phyloP scores from a whole-genome alignment of 2,329 filamentous ascomycete genomes.

The Coniochaeta sp. region DNA sequence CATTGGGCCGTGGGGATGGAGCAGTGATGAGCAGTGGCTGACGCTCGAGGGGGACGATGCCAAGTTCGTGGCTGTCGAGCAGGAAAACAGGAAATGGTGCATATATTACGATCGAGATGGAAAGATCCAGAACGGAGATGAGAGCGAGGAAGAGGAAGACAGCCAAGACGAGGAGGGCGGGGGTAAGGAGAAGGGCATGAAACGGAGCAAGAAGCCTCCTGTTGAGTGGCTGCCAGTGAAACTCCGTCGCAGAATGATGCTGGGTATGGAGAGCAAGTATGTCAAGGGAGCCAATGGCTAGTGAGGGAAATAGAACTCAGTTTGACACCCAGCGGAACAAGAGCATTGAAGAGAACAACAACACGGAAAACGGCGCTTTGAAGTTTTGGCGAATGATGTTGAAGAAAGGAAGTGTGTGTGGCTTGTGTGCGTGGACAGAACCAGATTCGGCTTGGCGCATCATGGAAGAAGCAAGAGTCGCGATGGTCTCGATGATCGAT shows the following conservation, averaged over 20 bases:
- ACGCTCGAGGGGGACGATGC: slow-evolving; percentile 30
- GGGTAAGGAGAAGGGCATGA: neutral
- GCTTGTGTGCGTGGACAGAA: neutral
- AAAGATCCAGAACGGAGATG: slow-evolving; percentile 7
- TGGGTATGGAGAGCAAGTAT: slow-evolving; percentile 40
- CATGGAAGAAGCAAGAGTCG: too few relatives aligned
- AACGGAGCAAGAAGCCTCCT: neutral
- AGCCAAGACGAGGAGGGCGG: slow-evolving; percentile 7
- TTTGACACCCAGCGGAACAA: neutral
- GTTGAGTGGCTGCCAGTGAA: slow-evolving; percentile 25
- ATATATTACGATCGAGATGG: slow-evolving; percentile 32
- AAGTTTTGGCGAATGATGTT: neutral
- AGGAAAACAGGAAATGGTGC: slow-evolving; percentile 28
- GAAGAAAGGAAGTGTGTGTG: neutral
- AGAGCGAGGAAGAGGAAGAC: slow-evolving; percentile 6
- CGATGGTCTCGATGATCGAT: too few relatives aligned
- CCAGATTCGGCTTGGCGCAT: neutral
- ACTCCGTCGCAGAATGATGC: slow-evolving; percentile 30
- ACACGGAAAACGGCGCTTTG: neutral
- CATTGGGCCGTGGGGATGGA: slow-evolving; percentile 83
- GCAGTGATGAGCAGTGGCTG: slow-evolving; percentile 34
- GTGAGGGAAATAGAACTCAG: slow-evolving; percentile 3
- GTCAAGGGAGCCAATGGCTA: slow-evolving; percentile 28
- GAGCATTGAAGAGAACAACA: neutral
- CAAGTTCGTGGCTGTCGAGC: slow-evolving; percentile 34